phyloP scores from a whole-genome alignment of 306 rosid genomes.

The Begonia fuchsioides region DNA sequence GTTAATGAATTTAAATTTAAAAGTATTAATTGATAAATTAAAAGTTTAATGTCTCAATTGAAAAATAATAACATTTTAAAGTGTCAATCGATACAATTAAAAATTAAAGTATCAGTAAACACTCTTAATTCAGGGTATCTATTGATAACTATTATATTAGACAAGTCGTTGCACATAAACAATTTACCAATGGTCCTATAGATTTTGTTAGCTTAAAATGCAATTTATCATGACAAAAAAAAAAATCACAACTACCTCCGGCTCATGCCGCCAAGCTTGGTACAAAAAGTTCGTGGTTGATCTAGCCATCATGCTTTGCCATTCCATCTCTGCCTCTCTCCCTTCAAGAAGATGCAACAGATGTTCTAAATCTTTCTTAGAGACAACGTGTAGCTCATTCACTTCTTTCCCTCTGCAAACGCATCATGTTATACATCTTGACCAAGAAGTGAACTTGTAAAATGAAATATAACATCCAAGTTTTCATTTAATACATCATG shows the following conservation, averaged over 20 bases:
- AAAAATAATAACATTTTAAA: too few species aligned
- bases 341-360: constrained; percentile 63
- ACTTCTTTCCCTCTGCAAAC: constrained; percentile 25
- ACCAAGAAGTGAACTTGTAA: too few species aligned
- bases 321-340: constrained; percentile 58
- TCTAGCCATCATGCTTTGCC: constrained; percentile 83
- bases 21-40: too few species aligned
- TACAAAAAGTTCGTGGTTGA: constrained; percentile 66
- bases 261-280: constrained; percentile 96
- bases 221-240: not conserved
- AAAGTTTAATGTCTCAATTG: too few species aligned
- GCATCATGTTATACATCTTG: constrained; percentile 7
- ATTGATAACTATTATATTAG: too few species aligned
- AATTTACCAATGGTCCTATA: not conserved
- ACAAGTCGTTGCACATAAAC: not conserved
- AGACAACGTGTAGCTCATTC: constrained; percentile 40
- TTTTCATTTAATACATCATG: too few species aligned
- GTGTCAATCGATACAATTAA: too few species aligned
- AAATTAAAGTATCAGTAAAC: too few species aligned
- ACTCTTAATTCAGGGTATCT: too few species aligned
- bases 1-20: too few species aligned
- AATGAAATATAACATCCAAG: too few species aligned
- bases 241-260: constrained; percentile 48
- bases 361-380: constrained; percentile 68
- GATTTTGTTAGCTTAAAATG: not conserved